phyloP scores from a whole-genome alignment of 163 green algal genomes.

The Chlorella variabilis region DNA sequence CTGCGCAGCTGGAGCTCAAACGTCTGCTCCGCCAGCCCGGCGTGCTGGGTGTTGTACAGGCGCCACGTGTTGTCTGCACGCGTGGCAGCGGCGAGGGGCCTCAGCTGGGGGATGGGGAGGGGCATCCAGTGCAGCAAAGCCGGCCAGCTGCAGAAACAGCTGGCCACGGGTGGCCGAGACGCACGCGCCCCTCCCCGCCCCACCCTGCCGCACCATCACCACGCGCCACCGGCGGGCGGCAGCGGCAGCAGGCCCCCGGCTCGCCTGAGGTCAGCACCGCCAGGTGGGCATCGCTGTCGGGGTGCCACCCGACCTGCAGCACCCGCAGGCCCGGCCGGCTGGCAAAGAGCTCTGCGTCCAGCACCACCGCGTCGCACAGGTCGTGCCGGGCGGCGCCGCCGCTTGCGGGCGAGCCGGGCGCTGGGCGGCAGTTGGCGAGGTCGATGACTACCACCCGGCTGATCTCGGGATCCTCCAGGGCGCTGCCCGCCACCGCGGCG shows the following conservation, averaged over 20 bases:
- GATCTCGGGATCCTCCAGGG: conserved; percentile 26
- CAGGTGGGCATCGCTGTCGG: conserved; percentile 45
- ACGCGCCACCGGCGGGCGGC: too few relatives aligned
- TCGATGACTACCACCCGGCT: conserved; percentile 9
- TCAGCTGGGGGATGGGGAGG: too few relatives aligned
- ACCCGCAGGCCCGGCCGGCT: conserved; percentile 44
- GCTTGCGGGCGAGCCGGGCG: background rate
- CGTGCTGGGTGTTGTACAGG: conserved; percentile 44
- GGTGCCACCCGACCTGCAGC: conserved; percentile 53
- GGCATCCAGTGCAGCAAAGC: too few relatives aligned
- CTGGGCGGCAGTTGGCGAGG: conserved; percentile 27
- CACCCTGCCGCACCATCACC: too few relatives aligned
- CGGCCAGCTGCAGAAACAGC: too few relatives aligned
- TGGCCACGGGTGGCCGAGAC: too few relatives aligned
- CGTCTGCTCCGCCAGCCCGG: conserved; percentile 50
- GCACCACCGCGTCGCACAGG: conserved; percentile 7
- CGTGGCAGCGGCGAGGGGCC: too few relatives aligned
- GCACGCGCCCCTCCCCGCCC: too few relatives aligned
- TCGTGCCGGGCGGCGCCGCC: background rate
- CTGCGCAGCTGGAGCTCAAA: conserved; percentile 48
- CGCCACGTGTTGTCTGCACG: conserved; percentile 40
- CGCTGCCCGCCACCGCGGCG: conserved; percentile 28
- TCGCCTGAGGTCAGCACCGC: conserved; percentile 41
- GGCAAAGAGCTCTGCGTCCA: conserved; percentile 46
- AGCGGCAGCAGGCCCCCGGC: too few relatives aligned